Percentiles rank a stretch among this genome's conserved stretches.
Evolutionary conservation across 768 basidiomycete genomes (phyloP).

Genomic region (Tephrocybe sp.): DNA sequence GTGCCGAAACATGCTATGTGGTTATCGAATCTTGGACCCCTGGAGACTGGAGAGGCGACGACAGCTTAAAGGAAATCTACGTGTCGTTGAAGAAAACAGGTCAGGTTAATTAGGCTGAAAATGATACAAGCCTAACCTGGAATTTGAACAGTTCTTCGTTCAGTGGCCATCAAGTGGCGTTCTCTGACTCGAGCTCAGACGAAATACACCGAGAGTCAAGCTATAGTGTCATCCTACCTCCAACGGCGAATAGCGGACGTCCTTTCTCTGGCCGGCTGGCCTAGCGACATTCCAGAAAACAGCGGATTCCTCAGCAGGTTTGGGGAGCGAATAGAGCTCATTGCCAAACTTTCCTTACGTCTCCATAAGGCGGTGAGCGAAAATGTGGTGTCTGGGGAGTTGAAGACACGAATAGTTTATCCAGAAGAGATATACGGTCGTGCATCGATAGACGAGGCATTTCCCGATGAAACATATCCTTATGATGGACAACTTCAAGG

Average conservation of each 20-base stretch:
- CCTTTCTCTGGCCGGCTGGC: slow-evolving; percentile 16
- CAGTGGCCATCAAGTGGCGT: slow-evolving; percentile 16
- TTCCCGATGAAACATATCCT: slow-evolving; percentile 7
- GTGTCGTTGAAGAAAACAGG: slow-evolving; percentile 13
- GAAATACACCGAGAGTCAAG: slow-evolving; percentile 3
- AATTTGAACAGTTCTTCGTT: slow-evolving; percentile 4
- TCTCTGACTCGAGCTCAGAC: slow-evolving; percentile 15
- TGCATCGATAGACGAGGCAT: slow-evolving; percentile 13
- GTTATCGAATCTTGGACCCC: slow-evolving; percentile 14
- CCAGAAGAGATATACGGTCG: slow-evolving; percentile 6
- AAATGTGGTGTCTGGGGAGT: slow-evolving; percentile 11
- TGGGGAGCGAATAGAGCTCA: background rate
- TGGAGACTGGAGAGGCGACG: slow-evolving; percentile 11
- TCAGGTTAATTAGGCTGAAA: background rate
- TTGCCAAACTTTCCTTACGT: slow-evolving; percentile 6
- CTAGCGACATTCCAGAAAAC: slow-evolving; percentile 1
- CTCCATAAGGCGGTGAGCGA: slow-evolving; percentile 9
- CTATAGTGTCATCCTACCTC: slow-evolving; percentile 6
- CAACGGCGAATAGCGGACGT: slow-evolving; percentile 6
- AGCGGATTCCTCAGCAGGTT: slow-evolving; percentile 1
- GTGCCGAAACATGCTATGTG: slow-evolving; percentile 8
- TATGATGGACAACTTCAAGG: background rate
- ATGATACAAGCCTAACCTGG: background rate
- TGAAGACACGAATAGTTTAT: slow-evolving; percentile 3
- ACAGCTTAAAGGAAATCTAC: slow-evolving; percentile 10